Evolutionary conservation across 345 rosid species (phyloP).

Genomic region (Aquilaria yunnanensis): DNA sequence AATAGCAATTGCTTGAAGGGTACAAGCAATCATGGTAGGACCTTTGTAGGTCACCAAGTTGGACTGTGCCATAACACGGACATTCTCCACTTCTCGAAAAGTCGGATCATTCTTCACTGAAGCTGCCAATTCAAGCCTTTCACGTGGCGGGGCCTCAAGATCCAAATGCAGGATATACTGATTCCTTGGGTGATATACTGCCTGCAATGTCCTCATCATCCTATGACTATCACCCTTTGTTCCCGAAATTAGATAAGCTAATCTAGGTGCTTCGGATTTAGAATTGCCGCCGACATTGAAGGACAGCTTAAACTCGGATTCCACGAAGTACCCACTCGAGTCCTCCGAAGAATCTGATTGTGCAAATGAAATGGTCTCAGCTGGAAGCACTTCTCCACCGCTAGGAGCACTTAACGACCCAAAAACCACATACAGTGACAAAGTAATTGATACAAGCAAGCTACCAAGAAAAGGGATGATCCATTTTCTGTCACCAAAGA

Average conservation of each 20-base stretch:
- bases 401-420: conserved; percentile 34
- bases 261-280: conserved; percentile 51
- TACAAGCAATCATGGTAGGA: conserved; percentile 89
- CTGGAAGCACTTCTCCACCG: conserved; percentile 42
- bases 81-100: conserved; percentile 75
- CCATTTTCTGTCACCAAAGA: conserved; percentile 78
- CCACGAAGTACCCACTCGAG: conserved; percentile 62
- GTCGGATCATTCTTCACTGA: conserved; percentile 67
- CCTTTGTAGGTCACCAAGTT: conserved; percentile 93
- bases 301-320: conserved; percentile 44
- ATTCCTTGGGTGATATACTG: conserved; percentile 92
- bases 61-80: conserved; percentile 82
- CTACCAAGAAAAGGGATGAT: conserved; percentile 70
- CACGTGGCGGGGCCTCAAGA: conserved; percentile 91
- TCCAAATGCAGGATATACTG: conserved; percentile 92
- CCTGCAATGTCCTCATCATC: conserved; percentile 91
- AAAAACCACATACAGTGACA: conserved; percentile 41
- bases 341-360: conserved; percentile 49
- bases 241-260: conserved; percentile 90
- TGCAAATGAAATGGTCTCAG: conserved; percentile 38
- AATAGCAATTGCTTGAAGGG: conserved; percentile 86
- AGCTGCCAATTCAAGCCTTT: conserved; percentile 61
- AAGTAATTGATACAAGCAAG: conserved; percentile 61
- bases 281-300: conserved; percentile 18
- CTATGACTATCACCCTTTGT: conserved; percentile 92